phyloP scores from a whole-genome alignment of 495 filamentous ascomycete species.

The Tuber melanosporum region DNA sequence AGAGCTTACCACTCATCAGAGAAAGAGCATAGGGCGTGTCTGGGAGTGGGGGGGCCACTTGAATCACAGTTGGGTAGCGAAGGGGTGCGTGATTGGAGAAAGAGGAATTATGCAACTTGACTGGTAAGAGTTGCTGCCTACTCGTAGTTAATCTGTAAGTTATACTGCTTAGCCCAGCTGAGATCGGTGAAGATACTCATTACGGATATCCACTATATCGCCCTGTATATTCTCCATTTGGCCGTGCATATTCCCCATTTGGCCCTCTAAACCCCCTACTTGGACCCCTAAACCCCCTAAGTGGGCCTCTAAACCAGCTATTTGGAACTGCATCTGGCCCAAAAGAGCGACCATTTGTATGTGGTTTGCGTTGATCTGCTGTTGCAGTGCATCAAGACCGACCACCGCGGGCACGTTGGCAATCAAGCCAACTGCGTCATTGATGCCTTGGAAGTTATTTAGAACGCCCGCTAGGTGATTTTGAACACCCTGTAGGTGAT shows the following conservation, averaged over 20 bases:
- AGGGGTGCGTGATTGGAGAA: conserved; percentile 9
- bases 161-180: not conserved
- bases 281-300: too few species aligned
- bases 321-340: conserved; percentile 5
- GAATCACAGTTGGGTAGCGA: conserved; percentile 15
- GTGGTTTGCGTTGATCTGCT: conserved; percentile 4
- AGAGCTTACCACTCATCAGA: conserved; percentile 1
- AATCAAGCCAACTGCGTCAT: conserved; percentile 14
- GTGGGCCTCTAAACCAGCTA: too few species aligned
- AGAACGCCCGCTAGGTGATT: not conserved
- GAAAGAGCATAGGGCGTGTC: not conserved
- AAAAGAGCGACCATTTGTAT: conserved; percentile 7
- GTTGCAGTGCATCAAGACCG: not conserved
- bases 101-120: conserved; percentile 14
- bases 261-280: too few species aligned
- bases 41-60: conserved; percentile 5
- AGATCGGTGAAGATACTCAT: conserved; percentile 5
- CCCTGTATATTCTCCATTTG: too few species aligned
- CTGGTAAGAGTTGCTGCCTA: conserved; percentile 18
- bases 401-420: conserved; percentile 12
- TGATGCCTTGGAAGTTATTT: not conserved
- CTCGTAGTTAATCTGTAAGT: conserved; percentile 1
- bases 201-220: too few species aligned
- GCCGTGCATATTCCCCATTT: too few species aligned
- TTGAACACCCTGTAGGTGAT: too few species aligned